phyloP scores from a whole-genome alignment of 805 yeast species.

The Cyberlindnera mycetangii region DNA sequence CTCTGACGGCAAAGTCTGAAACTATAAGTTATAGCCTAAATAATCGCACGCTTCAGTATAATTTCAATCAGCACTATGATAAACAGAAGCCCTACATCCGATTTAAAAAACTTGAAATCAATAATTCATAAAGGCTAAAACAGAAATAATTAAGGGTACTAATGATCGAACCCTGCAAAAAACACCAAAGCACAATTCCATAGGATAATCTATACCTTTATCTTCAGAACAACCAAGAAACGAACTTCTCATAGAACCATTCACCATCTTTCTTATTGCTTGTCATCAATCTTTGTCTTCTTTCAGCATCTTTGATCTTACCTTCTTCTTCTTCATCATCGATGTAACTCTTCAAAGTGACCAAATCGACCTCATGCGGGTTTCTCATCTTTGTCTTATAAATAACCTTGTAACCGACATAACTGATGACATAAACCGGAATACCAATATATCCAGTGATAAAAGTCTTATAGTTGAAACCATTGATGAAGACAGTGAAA shows the following conservation, averaged over 20 bases:
- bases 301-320: conserved; percentile 26
- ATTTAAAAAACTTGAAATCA: too few species aligned
- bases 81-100: too few species aligned
- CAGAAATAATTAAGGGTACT: too few species aligned
- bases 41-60: too few species aligned
- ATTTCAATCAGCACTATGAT: too few species aligned
- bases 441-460: conserved; percentile 70
- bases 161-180: too few species aligned
- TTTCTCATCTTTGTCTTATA: conserved; percentile 46
- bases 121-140: too few species aligned
- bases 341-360: conserved; percentile 40
- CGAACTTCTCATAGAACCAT: conserved; percentile 46
- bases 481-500: conserved; percentile 67
- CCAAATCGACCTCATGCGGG: conserved; percentile 60
- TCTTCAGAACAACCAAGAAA: conserved; percentile 47
- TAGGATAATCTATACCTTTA: too few species aligned
- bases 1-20: too few species aligned
- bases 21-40: too few species aligned
- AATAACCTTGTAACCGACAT: conserved; percentile 57
- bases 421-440: conserved; percentile 56
- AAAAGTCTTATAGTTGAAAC: conserved; percentile 60
- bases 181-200: too few species aligned
- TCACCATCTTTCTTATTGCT: conserved; percentile 32
- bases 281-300: conserved; percentile 21
- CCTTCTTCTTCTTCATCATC: conserved; percentile 36